A percentile compares a stretch with the other conserved stretches of the same genome.
These are phyloP conservation scores for Amniculicola lignicola DNA, from an alignment of 495 filamentous ascomycete species.

Conservation along the genomic window DNA sequence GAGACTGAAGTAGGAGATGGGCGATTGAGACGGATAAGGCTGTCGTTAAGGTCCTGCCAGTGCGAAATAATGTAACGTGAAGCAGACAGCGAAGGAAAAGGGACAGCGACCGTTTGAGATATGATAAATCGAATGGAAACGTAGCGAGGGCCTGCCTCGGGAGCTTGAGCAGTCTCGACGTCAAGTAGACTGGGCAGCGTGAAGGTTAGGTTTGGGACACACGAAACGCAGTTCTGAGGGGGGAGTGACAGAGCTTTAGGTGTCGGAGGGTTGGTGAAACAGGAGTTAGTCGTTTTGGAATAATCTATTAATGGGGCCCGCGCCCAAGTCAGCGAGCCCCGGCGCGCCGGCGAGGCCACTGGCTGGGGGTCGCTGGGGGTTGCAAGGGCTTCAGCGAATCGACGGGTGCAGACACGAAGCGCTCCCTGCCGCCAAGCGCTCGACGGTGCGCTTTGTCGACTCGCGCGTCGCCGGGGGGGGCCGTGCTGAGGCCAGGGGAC, in stretches of 20 bases:
- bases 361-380: background rate
- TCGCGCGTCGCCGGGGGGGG: background rate
- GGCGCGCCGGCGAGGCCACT: background rate
- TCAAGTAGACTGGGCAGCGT: constrained; percentile 23
- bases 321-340: constrained; percentile 2
- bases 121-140: constrained; percentile 33
- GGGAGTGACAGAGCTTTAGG: constrained; percentile 32
- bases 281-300: constrained; percentile 34
- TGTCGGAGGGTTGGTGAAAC: constrained; percentile 37
- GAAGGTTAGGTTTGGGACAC: constrained; percentile 27
- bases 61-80: constrained; percentile 33
- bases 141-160: constrained; percentile 40
- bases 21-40: constrained; percentile 34
- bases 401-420: background rate
- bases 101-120: constrained; percentile 36
- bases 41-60: constrained; percentile 38
- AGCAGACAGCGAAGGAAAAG: constrained; percentile 38
- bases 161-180: constrained; percentile 28
- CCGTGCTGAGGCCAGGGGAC: too few species aligned
- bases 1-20: constrained; percentile 12
- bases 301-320: constrained; percentile 24
- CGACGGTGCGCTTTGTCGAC: background rate
- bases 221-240: constrained; percentile 33
- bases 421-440: constrained; percentile 20
- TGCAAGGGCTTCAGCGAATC: constrained; percentile 4